Evolutionary conservation across 768 basidiomycete genomes (phyloP).

Genomic region (Phanerochaete carnosa): DNA sequence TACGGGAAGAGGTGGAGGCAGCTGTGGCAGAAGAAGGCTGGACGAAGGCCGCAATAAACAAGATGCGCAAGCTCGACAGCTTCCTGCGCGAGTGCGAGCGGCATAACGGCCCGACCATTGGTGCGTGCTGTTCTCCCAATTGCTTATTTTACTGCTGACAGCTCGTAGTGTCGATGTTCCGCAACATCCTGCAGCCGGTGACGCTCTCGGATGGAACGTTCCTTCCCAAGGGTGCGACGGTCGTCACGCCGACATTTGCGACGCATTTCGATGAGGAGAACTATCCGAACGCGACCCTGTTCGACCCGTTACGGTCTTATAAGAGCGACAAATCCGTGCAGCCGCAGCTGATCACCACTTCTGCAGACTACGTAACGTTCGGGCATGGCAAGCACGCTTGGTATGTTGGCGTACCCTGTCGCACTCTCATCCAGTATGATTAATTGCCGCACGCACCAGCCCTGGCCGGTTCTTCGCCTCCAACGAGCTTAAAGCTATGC

Average conservation of each 20-base stretch:
- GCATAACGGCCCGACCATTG: conserved; percentile 16
- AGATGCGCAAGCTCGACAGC: conserved; percentile 34
- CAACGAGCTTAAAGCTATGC: too few relatives aligned
- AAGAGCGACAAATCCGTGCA: too few relatives aligned
- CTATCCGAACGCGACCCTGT: conserved; percentile 29
- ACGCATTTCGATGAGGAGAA: conserved; percentile 29
- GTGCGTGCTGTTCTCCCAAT: conserved; percentile 14
- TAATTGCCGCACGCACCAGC: too few relatives aligned
- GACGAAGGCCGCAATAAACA: conserved; percentile 26
- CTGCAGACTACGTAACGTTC: too few relatives aligned
- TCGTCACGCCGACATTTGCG: conserved; percentile 27
- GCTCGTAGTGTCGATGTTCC: conserved; percentile 22
- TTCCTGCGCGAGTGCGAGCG: conserved; percentile 30
- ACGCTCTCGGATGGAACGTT: conserved; percentile 42
- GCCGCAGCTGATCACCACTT: too few relatives aligned
- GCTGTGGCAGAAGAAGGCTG: conserved; percentile 20
- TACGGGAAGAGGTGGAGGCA: conserved; percentile 30
- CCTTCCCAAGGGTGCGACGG: conserved; percentile 36
- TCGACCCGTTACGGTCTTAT: too few relatives aligned
- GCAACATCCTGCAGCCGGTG: conserved; percentile 29
- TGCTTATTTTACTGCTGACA: neutral
- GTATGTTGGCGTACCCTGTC: too few relatives aligned
- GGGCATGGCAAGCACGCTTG: too few relatives aligned
- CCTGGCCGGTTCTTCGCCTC: too few relatives aligned
- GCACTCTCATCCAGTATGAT: too few relatives aligned